Base-by-base conservation (phyloP, 1,284 basidiomycete genomes). In the Boletellus deceptivus region DNA sequence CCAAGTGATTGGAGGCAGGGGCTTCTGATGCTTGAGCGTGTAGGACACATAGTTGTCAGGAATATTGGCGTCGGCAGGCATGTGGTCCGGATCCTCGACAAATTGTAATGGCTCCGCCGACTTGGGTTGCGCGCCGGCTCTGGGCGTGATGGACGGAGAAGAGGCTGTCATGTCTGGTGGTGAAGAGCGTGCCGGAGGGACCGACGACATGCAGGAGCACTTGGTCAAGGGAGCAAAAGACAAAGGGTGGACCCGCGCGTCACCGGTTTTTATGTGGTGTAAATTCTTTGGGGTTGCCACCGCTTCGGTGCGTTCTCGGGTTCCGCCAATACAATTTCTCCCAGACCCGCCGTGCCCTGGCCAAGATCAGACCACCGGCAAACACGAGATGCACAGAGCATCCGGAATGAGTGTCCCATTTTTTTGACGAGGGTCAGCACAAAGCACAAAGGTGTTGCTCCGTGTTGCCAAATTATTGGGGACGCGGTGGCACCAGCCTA, bases 11-110 rank as follows among this genome's bases (percentile, higher is more conserved):
- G 91, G 91, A 1, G 91, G 91, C 14, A 91, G 76, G 2, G 84
- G 62, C 67, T 87, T 91, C 70, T 77, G 80, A 64, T 79, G 87
- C 68, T 84, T 84, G 66, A 96, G 79, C 3, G 89, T 91, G 70
- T 89, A 83, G 47, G 84, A 77, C 64, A 97, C 91, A 65, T 94
- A 96, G 78, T 94, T 94, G 74, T 93, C 91, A 34, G 89, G 87
- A 56, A 91, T 84, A 70, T 89, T 73, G 59, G 79, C 62, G 72
- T 89, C 87, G 57, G 75, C 74, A 52, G 84, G 84, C 25, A 62
- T 39, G 49, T 73, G 62, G 16, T 72, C 70, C 29, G 71, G 68
- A 47, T 70, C 62, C n/a, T 70, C 63, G 35, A 60, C 59, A 16
- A 59, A 60, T 6, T 55, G 47, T 13, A 55, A 48, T 5, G 46